Evolutionary conservation across 441 rosid genomes (phyloP).

Genomic region (Jatropha podagrica): DNA sequence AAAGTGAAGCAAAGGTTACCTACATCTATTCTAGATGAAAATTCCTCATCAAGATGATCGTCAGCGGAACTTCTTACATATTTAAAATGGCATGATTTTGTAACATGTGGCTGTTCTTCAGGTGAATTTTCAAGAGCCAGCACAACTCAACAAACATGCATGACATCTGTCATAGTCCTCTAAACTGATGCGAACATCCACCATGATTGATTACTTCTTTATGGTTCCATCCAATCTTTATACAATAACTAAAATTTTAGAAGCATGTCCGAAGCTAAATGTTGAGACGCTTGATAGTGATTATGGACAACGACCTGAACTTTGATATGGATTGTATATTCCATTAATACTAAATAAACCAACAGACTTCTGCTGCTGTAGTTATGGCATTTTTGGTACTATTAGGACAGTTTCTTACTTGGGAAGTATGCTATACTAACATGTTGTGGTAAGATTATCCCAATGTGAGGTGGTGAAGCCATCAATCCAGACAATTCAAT

Average conservation of each 20-base stretch:
- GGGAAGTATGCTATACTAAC: background rate
- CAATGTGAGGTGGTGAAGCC: background rate
- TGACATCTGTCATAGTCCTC: background rate
- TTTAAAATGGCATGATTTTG: background rate
- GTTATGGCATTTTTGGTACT: background rate
- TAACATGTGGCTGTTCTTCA: background rate
- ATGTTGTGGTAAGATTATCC: background rate
- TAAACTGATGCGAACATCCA: background rate
- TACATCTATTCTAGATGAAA: background rate
- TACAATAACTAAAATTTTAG: background rate
- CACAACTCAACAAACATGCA: background rate
- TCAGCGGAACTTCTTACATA: background rate
- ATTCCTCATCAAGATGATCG: background rate
- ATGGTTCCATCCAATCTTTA: background rate
- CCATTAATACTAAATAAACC: background rate
- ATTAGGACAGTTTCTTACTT: background rate
- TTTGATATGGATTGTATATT: too few relatives aligned
- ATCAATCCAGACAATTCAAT: background rate
- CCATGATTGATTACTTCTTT: background rate
- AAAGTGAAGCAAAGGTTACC: background rate
- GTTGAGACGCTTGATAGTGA: background rate
- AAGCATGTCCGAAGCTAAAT: background rate
- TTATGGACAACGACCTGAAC: background rate
- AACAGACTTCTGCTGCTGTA: background rate
- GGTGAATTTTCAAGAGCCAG: constrained; percentile 7